Percentiles rank a stretch among this genome's conserved stretches.
phyloP scores from a whole-genome alignment of 371 early-diverging fungal species.

The Mucor saturninus region DNA sequence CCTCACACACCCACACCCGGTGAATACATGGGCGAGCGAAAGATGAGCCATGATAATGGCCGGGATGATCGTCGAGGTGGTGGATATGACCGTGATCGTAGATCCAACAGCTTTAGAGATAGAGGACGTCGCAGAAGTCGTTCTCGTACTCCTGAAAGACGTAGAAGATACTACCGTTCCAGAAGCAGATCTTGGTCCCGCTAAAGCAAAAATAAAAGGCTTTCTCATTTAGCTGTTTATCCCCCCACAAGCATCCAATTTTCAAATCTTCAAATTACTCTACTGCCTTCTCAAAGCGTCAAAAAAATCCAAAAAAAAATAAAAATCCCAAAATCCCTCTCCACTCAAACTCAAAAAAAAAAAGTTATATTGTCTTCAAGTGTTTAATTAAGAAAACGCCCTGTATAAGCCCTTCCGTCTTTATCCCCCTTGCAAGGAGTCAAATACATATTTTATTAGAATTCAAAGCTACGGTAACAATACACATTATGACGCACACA shows the following conservation, averaged over 20 bases:
- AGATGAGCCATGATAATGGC: slow-evolving; percentile 2
- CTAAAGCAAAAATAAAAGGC: slow-evolving; percentile 13
- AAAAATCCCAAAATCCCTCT: background rate
- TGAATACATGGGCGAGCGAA: slow-evolving; percentile 68
- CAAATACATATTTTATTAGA: background rate
- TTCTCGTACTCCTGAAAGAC: slow-evolving; percentile 33
- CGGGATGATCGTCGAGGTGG: background rate
- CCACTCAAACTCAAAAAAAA: background rate
- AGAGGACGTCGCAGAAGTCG: slow-evolving; percentile 35
- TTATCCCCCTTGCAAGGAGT: too few species aligned
- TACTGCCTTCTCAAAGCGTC: too few species aligned
- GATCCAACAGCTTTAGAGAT: slow-evolving; percentile 10
- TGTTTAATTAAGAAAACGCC: background rate
- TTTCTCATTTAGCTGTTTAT: background rate
- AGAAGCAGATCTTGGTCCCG: slow-evolving; percentile 50
- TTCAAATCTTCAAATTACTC: too few species aligned
- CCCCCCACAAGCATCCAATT: background rate
- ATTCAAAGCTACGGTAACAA: too few species aligned
- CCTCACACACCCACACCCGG: slow-evolving; percentile 77
- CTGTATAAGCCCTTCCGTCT: too few species aligned
- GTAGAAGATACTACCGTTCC: slow-evolving; percentile 42
- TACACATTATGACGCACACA: too few species aligned
- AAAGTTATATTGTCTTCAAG: background rate
- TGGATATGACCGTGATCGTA: slow-evolving; percentile 29
- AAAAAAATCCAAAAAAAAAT: too few species aligned